These are phyloP conservation scores for Forsythia suspensa DNA, from an alignment of 257 asterid species.

Conservation along the genomic window DNA sequence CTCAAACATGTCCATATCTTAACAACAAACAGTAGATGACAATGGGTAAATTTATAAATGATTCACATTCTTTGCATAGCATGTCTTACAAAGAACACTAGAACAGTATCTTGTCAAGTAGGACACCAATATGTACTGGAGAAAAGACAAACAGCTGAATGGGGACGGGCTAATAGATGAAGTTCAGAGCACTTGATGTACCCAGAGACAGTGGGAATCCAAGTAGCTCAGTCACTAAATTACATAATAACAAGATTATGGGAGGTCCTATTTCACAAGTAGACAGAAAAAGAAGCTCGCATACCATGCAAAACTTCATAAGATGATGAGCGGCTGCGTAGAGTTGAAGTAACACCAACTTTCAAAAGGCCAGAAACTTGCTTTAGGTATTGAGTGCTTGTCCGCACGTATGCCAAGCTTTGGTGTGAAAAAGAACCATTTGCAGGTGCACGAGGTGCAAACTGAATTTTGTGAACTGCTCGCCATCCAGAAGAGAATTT, in stretches of 20 bases:
- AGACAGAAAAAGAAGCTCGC: neutral
- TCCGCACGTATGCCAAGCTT: slow-evolving; percentile 50
- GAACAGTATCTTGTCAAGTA: neutral
- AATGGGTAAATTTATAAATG: neutral
- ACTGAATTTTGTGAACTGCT: slow-evolving; percentile 42
- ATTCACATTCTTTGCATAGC: neutral
- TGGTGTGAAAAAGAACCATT: slow-evolving; percentile 52
- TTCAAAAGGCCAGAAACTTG: slow-evolving; percentile 59
- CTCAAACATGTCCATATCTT: slow-evolving; percentile 9
- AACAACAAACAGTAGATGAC: slow-evolving; percentile 1
- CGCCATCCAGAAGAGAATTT: slow-evolving; percentile 43
- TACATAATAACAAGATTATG: neutral
- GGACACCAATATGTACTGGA: neutral
- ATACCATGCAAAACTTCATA: slow-evolving; percentile 46
- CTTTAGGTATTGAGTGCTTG: slow-evolving; percentile 46
- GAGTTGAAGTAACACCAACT: slow-evolving; percentile 45
- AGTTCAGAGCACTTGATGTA: neutral
- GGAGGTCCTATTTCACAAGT: neutral
- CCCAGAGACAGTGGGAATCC: neutral
- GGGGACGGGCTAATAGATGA: neutral
- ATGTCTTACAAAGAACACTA: neutral
- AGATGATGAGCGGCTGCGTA: slow-evolving; percentile 51
- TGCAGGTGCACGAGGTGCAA: slow-evolving; percentile 39
- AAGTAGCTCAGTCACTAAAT: neutral
- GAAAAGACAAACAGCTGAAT: neutral